Evolutionary conservation across 2,329 filamentous ascomycete species (phyloP).

Genomic region (Cadophora sp.): DNA sequence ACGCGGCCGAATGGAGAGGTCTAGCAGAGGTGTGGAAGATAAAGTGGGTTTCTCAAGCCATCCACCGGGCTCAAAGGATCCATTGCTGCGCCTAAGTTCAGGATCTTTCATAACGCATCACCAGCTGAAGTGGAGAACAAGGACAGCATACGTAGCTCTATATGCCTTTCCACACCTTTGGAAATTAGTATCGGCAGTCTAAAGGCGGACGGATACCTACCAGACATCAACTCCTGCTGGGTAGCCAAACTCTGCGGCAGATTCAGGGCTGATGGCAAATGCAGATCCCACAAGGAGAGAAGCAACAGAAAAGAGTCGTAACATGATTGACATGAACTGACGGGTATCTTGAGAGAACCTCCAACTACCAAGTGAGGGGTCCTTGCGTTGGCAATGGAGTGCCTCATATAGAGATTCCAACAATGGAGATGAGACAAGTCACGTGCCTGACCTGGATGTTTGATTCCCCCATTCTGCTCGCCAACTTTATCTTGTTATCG

Average conservation of each 20-base stretch:
- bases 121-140: not conserved
- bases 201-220: constrained; percentile 38
- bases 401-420: constrained; percentile 12
- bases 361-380: not conserved
- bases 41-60: constrained; percentile 48
- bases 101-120: not conserved
- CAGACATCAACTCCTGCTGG: constrained; percentile 54
- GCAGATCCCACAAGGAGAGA: constrained; percentile 14
- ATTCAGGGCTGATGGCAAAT: constrained; percentile 26
- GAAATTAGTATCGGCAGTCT: not conserved
- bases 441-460: not conserved
- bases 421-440: not conserved
- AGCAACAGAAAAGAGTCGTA: not conserved
- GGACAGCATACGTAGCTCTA: constrained; percentile 44
- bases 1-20: constrained; percentile 51
- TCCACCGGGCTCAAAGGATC: constrained; percentile 56
- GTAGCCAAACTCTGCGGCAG: constrained; percentile 46
- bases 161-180: constrained; percentile 53
- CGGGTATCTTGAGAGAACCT: not conserved
- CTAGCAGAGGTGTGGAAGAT: constrained; percentile 47
- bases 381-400: not conserved
- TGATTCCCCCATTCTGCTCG: not conserved
- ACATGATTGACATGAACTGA: constrained; percentile 1
- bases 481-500: not conserved
- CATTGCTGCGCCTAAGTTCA: constrained; percentile 46